These are phyloP conservation scores for Termitomyces sp. DNA, from an alignment of 768 basidiomycete genomes.

Conservation along the genomic window DNA sequence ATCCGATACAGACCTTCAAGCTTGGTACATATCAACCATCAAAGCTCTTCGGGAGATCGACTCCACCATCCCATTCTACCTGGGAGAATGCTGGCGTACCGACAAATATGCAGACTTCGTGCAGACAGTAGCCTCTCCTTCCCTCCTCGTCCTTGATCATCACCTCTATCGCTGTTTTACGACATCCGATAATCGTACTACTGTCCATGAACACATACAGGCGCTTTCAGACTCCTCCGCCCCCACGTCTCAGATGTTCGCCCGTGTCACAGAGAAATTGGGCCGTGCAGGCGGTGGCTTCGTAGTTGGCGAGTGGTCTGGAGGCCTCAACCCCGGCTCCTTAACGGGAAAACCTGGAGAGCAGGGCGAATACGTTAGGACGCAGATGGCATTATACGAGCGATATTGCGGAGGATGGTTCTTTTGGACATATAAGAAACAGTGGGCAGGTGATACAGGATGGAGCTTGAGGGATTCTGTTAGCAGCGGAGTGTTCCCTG, in stretches of 20 bases:
- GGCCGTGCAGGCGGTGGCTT: slow-evolving; percentile 35
- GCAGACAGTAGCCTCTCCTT: slow-evolving; percentile 19
- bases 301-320: slow-evolving; percentile 78
- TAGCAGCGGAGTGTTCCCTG: slow-evolving; percentile 56
- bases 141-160: slow-evolving; percentile 65
- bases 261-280: slow-evolving; percentile 25
- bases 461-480: slow-evolving; percentile 72
- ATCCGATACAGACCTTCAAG: slow-evolving; percentile 43
- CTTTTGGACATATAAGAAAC: slow-evolving; percentile 84
- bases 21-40: slow-evolving; percentile 62
- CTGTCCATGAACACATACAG: slow-evolving; percentile 49
- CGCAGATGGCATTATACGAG: slow-evolving; percentile 66
- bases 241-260: slow-evolving; percentile 33
- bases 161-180: slow-evolving; percentile 85
- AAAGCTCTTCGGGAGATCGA: slow-evolving; percentile 45
- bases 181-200: slow-evolving; percentile 43
- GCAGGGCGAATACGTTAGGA: slow-evolving; percentile 43
- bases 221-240: slow-evolving; percentile 37
- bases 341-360: slow-evolving; percentile 34
- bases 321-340: slow-evolving; percentile 63
- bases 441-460: slow-evolving; percentile 56
- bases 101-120: slow-evolving; percentile 58
- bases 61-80: slow-evolving; percentile 58
- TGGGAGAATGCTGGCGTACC: slow-evolving; percentile 73
- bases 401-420: slow-evolving; percentile 65